phyloP scores from a whole-genome alignment of 163 green algal genomes.

The Prototheca cutis region DNA sequence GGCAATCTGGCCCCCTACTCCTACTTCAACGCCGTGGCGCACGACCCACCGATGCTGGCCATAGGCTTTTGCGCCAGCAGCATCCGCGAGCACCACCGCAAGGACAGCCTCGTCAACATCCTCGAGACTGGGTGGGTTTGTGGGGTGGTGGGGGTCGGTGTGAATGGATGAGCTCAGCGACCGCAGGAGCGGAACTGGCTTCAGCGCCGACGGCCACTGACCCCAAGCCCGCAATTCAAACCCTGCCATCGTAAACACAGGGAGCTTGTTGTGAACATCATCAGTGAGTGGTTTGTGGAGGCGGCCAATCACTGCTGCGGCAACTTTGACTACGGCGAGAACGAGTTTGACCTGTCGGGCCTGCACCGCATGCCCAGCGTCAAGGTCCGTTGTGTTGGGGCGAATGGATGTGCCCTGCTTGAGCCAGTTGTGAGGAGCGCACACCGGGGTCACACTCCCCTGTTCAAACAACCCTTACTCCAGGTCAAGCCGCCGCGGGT shows the following conservation, averaged over 20 bases:
- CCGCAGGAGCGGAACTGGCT: too few relatives aligned
- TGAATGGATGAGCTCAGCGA: background rate
- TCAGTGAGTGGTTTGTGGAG: slow-evolving; percentile 92
- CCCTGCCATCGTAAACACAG: too few relatives aligned
- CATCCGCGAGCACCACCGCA: slow-evolving; percentile 26
- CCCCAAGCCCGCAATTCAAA: too few relatives aligned
- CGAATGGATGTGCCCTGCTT: background rate
- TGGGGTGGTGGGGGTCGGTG: background rate
- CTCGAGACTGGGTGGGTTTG: slow-evolving; percentile 60
- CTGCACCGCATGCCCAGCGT: slow-evolving; percentile 61
- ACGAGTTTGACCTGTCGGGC: slow-evolving; percentile 69
- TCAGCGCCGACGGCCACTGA: too few relatives aligned
- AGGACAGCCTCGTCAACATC: slow-evolving; percentile 83
- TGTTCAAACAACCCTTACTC: background rate
- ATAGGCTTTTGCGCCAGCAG: slow-evolving; percentile 41
- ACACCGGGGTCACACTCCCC: too few relatives aligned
- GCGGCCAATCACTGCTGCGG: slow-evolving; percentile 85
- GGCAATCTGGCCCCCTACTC: slow-evolving; percentile 78
- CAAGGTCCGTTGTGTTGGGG: slow-evolving; percentile 22
- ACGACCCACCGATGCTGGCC: slow-evolving; percentile 62
- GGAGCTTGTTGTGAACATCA: slow-evolving; percentile 88
- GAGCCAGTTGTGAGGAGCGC: too few relatives aligned
- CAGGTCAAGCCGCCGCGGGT: slow-evolving; percentile 71
- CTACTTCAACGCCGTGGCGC: slow-evolving; percentile 81
- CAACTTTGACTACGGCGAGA: slow-evolving; percentile 56